phyloP scores from a whole-genome alignment of 768 basidiomycete genomes.

The Lentinula sp. region DNA sequence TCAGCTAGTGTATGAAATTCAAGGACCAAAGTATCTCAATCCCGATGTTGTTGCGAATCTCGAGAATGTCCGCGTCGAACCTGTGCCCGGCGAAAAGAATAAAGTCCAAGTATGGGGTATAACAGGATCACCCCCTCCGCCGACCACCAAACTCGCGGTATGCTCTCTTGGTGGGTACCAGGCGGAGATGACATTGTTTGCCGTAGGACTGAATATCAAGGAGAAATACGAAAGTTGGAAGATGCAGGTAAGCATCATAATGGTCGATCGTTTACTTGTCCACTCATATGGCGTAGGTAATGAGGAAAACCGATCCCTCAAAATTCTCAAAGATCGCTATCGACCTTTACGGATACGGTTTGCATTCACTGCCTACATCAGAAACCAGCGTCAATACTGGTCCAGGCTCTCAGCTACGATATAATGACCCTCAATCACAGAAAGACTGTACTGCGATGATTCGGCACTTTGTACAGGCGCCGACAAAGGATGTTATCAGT shows the following conservation, averaged over 20 bases:
- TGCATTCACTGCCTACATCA: background rate
- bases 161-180: slow-evolving; percentile 1
- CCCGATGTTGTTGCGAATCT: slow-evolving; percentile 3
- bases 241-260: background rate
- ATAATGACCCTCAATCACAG: background rate
- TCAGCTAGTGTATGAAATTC: slow-evolving; percentile 6
- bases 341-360: slow-evolving; percentile 2
- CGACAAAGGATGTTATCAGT: background rate
- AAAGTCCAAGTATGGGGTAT: slow-evolving; percentile 1
- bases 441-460: slow-evolving; percentile 2
- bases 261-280: too few species aligned
- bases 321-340: slow-evolving; percentile 4
- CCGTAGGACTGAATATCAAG: slow-evolving; percentile 2
- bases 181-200: background rate
- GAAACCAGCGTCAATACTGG: background rate
- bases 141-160: slow-evolving; percentile 3
- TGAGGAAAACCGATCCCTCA: background rate
- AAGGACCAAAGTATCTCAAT: slow-evolving; percentile 5
- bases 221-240: slow-evolving; percentile 5
- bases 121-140: slow-evolving; percentile 3
- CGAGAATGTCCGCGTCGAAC: background rate
- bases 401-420: background rate
- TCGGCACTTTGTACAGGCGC: slow-evolving; percentile 1
- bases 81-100: background rate
- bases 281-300: background rate